Base-by-base conservation (phyloP, 2,329 filamentous ascomycete species). In the Drechslerella coelobrocha region DNA sequence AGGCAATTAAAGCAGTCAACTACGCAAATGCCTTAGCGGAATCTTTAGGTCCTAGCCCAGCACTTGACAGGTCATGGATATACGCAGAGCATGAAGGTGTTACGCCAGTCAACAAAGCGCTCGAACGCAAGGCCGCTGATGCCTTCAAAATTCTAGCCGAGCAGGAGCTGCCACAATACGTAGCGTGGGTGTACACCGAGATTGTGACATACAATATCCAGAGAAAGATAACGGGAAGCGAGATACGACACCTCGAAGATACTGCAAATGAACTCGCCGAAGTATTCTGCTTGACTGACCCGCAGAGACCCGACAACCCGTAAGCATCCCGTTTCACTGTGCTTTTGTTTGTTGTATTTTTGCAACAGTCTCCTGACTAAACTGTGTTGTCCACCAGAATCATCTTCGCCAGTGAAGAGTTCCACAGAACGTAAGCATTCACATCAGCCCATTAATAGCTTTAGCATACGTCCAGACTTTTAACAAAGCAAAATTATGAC, bases 261-360 rank as follows among this genome's bases (percentile, higher is more conserved):
- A 56, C 21, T 17, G 89, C 88, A 0, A 88, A 92, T 77, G 89
- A 88, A 0, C 78, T 92, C 66, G 89, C 88, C 0, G 89, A 92
- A 76, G 88, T 90, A 0, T 92, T 91, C 74, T 92, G 89, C 76
- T 78, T 92, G 60, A 89, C 88, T 0, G 89, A 92, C 77, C 88
- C 89, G 7, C 89, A 87, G 0, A 81, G 88, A 63, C 81, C 83
- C 1, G 89, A 91, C 72, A 91, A 91, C 76, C 89, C 63, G 63
- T 69, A 47, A 37, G 61, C 59, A 14, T 23, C 2, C 21, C 14
- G 2, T 39, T 7, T 21, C 27, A 3, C 29, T 6, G 29, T 31
- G 12, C 29, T 6, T 12, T 12, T 31, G 29, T 31, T 39, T 50
- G 19, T 34, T 39, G n/a, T 27, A 24, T 41, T 7, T n/a, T 6